Percentiles rank a stretch among this genome's conserved stretches.
These are phyloP conservation scores for Codiaeum variegatum DNA, from an alignment of 441 rosid species.

Conservation along the genomic window DNA sequence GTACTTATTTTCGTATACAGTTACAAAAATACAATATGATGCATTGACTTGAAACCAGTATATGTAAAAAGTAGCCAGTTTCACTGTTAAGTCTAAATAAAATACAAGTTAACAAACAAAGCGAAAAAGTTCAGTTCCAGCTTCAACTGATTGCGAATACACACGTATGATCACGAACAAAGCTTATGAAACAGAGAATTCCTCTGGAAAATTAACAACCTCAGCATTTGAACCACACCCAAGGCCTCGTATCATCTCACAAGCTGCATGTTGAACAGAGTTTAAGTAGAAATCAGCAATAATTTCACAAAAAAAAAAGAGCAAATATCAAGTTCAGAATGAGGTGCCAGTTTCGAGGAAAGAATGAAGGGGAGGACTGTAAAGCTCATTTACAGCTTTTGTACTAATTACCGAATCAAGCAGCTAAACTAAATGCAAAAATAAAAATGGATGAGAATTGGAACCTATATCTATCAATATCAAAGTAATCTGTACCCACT, in stretches of 20 bases:
- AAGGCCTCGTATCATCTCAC: neutral
- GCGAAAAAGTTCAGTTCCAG: neutral
- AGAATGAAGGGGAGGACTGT: neutral
- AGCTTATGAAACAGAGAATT: neutral
- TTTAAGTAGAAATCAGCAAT: neutral
- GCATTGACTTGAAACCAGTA: neutral
- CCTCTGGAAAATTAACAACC: neutral
- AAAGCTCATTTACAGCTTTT: neutral
- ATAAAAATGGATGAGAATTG: neutral
- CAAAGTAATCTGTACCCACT: neutral
- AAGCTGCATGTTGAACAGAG: constrained; percentile 11
- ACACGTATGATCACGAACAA: neutral
- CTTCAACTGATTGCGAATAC: neutral
- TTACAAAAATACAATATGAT: neutral
- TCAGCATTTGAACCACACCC: neutral
- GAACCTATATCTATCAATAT: neutral
- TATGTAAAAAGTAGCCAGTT: neutral
- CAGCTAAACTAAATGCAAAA: neutral
- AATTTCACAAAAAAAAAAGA: neutral
- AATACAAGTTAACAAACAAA: neutral
- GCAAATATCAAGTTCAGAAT: neutral
- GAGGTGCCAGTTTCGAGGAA: no score
- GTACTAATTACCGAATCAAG: neutral
- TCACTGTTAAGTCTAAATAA: neutral
- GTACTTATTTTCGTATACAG: neutral